Evolutionary conservation across 106 monocot species (phyloP).

Genomic region (Agapanthus africanus): DNA sequence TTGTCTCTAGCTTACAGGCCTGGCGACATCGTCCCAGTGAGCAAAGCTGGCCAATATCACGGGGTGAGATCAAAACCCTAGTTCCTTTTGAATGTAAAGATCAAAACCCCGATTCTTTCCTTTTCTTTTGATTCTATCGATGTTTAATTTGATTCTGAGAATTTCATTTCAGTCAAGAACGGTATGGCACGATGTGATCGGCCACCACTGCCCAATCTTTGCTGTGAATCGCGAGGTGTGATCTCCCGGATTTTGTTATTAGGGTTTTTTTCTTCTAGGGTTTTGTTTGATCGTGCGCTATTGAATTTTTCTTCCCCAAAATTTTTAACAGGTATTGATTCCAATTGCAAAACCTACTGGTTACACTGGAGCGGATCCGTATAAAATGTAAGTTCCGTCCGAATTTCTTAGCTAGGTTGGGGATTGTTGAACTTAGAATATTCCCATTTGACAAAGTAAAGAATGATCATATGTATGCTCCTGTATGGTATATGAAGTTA

Average conservation of each 20-base stretch:
- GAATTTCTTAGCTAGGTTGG: background rate
- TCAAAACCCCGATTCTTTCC: constrained; percentile 4
- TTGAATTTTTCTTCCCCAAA: background rate
- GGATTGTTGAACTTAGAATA: background rate
- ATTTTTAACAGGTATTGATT: constrained; percentile 70
- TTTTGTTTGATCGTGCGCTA: background rate
- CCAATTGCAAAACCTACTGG: constrained; percentile 75
- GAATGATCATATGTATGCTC: background rate
- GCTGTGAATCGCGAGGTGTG: constrained; percentile 88
- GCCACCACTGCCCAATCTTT: constrained; percentile 83
- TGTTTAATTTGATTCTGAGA: background rate
- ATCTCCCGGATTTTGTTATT: background rate
- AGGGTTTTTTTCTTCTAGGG: constrained; percentile 8
- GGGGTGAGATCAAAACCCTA: too few relatives aligned
- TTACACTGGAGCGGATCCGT: constrained; percentile 93
- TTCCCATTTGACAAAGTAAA: background rate
- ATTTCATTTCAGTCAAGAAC: constrained; percentile 76
- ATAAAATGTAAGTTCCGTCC: constrained; percentile 65
- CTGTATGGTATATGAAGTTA: background rate
- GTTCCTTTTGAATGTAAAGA: too few relatives aligned
- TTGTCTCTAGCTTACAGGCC: constrained; percentile 67
- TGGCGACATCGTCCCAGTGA: constrained; percentile 84
- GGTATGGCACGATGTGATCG: constrained; percentile 78
- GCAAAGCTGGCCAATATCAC: constrained; percentile 86
- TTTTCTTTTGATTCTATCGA: background rate